These are phyloP conservation scores for Cerioporus squamosus DNA, from an alignment of 1,284 basidiomycete species.

Conservation along the genomic window DNA sequence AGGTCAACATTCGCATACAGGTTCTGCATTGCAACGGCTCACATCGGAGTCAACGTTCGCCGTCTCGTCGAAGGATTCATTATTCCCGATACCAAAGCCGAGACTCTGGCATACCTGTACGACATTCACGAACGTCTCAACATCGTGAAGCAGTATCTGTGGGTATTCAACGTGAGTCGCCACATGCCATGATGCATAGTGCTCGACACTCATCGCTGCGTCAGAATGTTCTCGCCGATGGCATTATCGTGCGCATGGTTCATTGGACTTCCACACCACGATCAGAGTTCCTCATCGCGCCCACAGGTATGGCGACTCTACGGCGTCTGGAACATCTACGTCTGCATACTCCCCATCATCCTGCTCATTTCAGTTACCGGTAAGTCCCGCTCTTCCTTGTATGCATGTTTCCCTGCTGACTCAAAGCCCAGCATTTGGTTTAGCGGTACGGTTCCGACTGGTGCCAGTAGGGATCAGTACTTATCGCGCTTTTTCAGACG, in stretches of 20 bases:
- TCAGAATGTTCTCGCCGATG: too few species aligned
- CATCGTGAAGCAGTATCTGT: neutral
- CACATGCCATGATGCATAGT: too few species aligned
- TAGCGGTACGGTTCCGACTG: too few species aligned
- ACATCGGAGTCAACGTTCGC: neutral
- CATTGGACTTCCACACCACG: too few species aligned
- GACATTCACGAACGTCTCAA: neutral
- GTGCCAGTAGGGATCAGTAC: too few species aligned
- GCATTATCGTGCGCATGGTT: too few species aligned
- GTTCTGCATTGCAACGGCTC: conserved; percentile 1
- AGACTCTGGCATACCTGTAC: neutral
- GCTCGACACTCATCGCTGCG: too few species aligned
- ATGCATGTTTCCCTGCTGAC: too few species aligned
- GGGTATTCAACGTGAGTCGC: neutral
- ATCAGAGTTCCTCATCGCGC: too few species aligned
- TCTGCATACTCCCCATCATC: neutral
- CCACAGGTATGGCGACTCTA: neutral
- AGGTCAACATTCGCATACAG: neutral
- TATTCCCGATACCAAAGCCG: neutral
- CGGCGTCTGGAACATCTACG: neutral
- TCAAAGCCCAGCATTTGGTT: too few species aligned
- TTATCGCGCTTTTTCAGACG: neutral
- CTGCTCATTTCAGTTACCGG: neutral
- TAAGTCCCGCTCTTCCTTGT: too few species aligned
- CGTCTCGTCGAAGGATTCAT: neutral